Evolutionary conservation across 106 monocot species (phyloP).

Genomic region (Hemerocallis citrina): DNA sequence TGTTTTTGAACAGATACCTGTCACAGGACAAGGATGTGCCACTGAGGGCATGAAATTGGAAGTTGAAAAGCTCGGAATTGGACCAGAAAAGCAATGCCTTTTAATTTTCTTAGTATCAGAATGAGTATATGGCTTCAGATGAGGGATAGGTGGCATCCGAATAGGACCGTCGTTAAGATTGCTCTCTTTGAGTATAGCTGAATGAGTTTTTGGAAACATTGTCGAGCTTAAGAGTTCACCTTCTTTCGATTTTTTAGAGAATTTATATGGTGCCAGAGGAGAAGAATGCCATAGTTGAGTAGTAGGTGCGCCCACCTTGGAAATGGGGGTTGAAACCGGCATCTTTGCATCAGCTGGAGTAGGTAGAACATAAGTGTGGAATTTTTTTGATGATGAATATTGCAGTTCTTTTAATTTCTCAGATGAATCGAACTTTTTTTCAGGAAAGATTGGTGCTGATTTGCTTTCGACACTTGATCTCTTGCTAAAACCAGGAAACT

Average conservation of each 20-base stretch:
- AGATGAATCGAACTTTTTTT: slow-evolving; percentile 34
- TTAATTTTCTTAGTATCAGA: slow-evolving; percentile 35
- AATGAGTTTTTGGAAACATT: background rate
- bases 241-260: slow-evolving; percentile 8
- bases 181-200: slow-evolving; percentile 22
- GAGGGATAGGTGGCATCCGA: slow-evolving; percentile 17
- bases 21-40: background rate
- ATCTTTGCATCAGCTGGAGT: slow-evolving; percentile 32
- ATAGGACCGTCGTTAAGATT: slow-evolving; percentile 12
- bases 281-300: slow-evolving; percentile 36
- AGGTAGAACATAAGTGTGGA: slow-evolving; percentile 45
- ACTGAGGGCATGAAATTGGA: slow-evolving; percentile 8
- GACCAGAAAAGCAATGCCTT: slow-evolving; percentile 48
- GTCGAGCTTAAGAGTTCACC: background rate
- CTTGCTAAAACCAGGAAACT: slow-evolving; percentile 4
- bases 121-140: slow-evolving; percentile 3
- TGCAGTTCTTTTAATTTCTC: slow-evolving; percentile 20
- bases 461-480: slow-evolving; percentile 26
- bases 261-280: slow-evolving; percentile 24
- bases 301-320: slow-evolving; percentile 3
- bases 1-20: slow-evolving; percentile 12
- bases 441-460: slow-evolving; percentile 45
- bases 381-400: slow-evolving; percentile 26
- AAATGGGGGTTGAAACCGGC: slow-evolving; percentile 9
- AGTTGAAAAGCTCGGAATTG: slow-evolving; percentile 18